Evolutionary conservation across 2,329 filamentous ascomycete genomes (phyloP).

Genomic region (Aspergillus melleus): DNA sequence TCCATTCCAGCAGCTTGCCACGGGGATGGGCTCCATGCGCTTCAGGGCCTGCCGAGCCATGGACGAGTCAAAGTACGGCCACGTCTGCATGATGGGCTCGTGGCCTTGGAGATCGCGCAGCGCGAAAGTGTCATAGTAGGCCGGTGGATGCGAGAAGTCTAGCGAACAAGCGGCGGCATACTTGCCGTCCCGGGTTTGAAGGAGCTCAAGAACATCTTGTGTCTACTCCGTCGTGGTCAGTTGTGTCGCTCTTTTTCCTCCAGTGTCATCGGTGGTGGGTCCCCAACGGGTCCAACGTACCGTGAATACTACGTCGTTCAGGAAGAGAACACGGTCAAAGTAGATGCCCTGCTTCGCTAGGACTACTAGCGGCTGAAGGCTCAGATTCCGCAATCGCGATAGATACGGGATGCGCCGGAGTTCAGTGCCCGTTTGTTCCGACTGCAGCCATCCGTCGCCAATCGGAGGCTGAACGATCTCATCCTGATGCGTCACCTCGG

Average conservation of each 20-base stretch:
- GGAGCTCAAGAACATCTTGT: not conserved
- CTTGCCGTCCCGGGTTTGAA: not conserved
- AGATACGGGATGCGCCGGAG: slow-evolving; percentile 1
- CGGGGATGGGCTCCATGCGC: slow-evolving; percentile 54
- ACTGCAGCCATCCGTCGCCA: not conserved
- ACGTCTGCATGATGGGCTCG: not conserved
- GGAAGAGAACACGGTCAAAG: not conserved
- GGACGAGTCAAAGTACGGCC: slow-evolving; percentile 41
- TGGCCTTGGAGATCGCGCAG: not conserved
- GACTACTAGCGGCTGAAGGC: not conserved
- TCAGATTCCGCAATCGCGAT: not conserved
- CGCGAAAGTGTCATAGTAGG: not conserved
- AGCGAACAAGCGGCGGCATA: not conserved
- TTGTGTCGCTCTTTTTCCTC: not conserved
- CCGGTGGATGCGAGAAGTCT: not conserved
- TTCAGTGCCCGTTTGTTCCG: not conserved
- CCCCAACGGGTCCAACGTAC: not conserved
- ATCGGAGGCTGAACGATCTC: not conserved
- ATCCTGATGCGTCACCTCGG: not conserved
- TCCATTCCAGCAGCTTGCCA: slow-evolving; percentile 66
- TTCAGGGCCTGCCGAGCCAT: slow-evolving; percentile 56
- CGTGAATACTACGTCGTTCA: slow-evolving; percentile 3
- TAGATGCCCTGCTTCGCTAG: slow-evolving; percentile 1
- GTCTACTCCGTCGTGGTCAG: not conserved
- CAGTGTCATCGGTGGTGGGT: not conserved